Conservation (phyloP, 2,329 filamentous ascomycete species). For the Arthrobotrys conoides region DNA sequence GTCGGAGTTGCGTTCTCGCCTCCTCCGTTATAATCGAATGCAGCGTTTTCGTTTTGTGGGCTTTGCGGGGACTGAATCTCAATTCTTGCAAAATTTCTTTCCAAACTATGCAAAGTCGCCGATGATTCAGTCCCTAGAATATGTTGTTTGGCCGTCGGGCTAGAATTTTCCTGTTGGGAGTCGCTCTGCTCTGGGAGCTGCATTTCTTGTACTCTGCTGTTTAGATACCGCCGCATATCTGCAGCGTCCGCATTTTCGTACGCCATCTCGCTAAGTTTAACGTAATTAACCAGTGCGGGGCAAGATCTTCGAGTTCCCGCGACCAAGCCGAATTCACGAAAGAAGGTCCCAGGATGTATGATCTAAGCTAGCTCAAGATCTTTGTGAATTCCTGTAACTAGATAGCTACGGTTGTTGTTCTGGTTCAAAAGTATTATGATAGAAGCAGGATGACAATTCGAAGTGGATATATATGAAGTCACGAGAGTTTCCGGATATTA, state of each 20-base stretch:
- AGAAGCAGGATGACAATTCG: too few relatives aligned
- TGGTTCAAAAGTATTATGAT: too few relatives aligned
- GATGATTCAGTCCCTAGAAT: neutral
- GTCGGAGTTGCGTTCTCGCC: neutral
- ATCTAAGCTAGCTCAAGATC: too few relatives aligned
- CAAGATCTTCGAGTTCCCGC: too few relatives aligned
- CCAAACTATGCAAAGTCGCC: neutral
- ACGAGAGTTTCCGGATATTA: too few relatives aligned
- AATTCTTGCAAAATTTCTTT: neutral
- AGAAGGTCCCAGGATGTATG: too few relatives aligned
- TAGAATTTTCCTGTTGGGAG: neutral
- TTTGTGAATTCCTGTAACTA: too few relatives aligned
- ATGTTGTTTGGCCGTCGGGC: too few relatives aligned
- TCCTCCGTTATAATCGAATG: neutral
- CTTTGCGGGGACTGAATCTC: neutral
- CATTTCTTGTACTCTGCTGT: neutral
- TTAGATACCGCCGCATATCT: neutral
- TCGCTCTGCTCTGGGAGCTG: neutral
- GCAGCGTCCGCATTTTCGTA: slow-evolving; percentile 6
- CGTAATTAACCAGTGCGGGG: too few relatives aligned
- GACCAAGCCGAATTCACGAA: too few relatives aligned
- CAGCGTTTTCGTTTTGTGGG: neutral
- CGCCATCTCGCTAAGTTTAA: neutral
- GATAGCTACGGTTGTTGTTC: too few relatives aligned
- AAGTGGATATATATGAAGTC: too few relatives aligned